Evolutionary conservation across 495 filamentous ascomycete species (phyloP).

Genomic region (Daldinia vernicosa): DNA sequence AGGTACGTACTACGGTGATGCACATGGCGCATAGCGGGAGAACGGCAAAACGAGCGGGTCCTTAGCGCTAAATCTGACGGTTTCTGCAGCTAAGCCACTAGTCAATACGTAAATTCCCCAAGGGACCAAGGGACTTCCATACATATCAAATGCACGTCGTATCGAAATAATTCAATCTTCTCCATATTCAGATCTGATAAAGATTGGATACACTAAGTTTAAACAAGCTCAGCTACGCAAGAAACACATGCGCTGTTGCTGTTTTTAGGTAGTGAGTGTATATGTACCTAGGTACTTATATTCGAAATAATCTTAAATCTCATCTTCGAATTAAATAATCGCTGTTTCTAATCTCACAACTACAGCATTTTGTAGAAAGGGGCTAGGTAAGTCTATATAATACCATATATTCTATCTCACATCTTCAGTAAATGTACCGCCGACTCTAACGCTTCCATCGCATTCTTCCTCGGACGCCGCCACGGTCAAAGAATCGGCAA

Average conservation of each 20-base stretch:
- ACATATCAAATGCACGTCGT: neutral
- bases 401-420: neutral
- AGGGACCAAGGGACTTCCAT: neutral
- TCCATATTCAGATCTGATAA: neutral
- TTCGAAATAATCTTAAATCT: too few species aligned
- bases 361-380: neutral
- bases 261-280: neutral
- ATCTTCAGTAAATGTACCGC: neutral
- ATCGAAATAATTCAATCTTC: neutral
- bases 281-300: neutral
- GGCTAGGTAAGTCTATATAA: neutral
- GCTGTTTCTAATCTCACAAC: neutral
- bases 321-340: too few species aligned
- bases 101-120: neutral
- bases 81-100: conserved; percentile 5
- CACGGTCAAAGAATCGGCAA: neutral
- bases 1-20: neutral
- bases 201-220: conserved; percentile 5
- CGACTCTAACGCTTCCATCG: neutral
- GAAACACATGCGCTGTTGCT: neutral
- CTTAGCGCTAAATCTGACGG: neutral
- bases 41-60: neutral
- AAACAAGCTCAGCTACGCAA: neutral
- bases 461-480: neutral
- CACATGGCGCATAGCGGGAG: neutral